A percentile compares a stretch with the other conserved stretches of the same genome.
Evolutionary conservation across 1,284 basidiomycete species (phyloP).

Genomic region (Tilletia indica): DNA sequence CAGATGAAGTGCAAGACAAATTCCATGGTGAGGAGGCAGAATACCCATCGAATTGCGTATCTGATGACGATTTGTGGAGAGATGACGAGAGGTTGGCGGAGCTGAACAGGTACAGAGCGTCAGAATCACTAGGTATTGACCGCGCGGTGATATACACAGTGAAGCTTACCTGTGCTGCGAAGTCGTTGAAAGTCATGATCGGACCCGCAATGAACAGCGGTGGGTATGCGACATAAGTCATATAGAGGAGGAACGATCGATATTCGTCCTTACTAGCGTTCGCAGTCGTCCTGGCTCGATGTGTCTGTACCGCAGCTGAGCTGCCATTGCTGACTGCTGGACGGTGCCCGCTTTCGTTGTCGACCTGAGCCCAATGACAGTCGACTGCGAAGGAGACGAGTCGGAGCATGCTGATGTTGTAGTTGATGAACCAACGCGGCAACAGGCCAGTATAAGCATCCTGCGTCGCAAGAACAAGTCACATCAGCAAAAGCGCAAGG

Average conservation of each 20-base stretch:
- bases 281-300: background rate
- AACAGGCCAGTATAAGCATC: conserved; percentile 69
- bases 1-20: conserved; percentile 90
- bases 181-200: conserved; percentile 94
- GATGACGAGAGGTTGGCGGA: conserved; percentile 59
- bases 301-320: background rate
- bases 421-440: conserved; percentile 89
- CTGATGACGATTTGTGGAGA: conserved; percentile 56
- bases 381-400: conserved; percentile 91
- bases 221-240: conserved; percentile 80
- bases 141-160: no score
- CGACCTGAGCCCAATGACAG: conserved; percentile 68
- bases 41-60: conserved; percentile 73
- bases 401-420: conserved; percentile 95
- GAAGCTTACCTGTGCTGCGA: conserved; percentile 73
- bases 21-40: conserved; percentile 81
- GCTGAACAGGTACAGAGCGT: conserved; percentile 25
- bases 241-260: conserved; percentile 62
- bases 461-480: conserved; percentile 57
- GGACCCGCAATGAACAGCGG: conserved; percentile 95
- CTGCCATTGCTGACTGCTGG: background rate
- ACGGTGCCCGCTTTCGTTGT: background rate
- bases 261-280: conserved; percentile 59
- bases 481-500: conserved; percentile 6
- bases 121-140: no score